Evolutionary conservation across 139 green algal species (phyloP), one percentile per base, ranked within the genome.

Genomic region (Chlamydomonas sphaeroides): DNA sequence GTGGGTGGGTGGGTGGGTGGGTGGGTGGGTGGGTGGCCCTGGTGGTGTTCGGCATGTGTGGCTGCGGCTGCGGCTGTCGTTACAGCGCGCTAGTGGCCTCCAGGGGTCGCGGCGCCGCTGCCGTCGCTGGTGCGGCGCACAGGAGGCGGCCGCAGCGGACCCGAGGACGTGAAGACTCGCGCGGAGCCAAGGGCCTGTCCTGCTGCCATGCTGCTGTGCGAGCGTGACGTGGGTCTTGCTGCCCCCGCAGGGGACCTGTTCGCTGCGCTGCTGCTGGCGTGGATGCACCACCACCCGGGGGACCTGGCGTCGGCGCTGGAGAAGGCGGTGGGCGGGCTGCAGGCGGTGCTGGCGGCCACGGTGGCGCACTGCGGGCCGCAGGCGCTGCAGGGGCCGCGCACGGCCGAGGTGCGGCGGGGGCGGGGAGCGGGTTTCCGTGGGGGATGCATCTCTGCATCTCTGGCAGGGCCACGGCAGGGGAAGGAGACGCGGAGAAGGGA

Each of bases 211-310:
- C 61, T 81, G 42, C 61, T 77, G 80, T 59, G 11, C 32, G 30
- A 35, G 5, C 10, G 6, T 18, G 33, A 33, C 30, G 41, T 41
- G 42, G 36, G 65, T 5, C 32, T 57, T 56, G 1, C 33, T 5
- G 14, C 8, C 11, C 21, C 38, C 33, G 68, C 90, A 94, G 90
- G 92, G 3, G 93, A 97, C 84, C 77, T 96, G 42, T 78, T 96
- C 38, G 79, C 91, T 1, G 90, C 90, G 48, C 87, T 98, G 80
- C 87, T 96, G 69, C 89, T 98, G 57, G 92, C 85, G 28, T 93
- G 89, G 79, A 75, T 90, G 68, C 70, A 93, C 73, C 80, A 88
- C 33, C 84, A 92, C 23, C 92, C 92, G 5, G 85, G 77, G 2
- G 76, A 94, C 67, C 78, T 97, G 79, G 79, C 85, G 25, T 18